phyloP scores from a whole-genome alignment of 306 rosid species.

The Citrullus mucosospermus region DNA sequence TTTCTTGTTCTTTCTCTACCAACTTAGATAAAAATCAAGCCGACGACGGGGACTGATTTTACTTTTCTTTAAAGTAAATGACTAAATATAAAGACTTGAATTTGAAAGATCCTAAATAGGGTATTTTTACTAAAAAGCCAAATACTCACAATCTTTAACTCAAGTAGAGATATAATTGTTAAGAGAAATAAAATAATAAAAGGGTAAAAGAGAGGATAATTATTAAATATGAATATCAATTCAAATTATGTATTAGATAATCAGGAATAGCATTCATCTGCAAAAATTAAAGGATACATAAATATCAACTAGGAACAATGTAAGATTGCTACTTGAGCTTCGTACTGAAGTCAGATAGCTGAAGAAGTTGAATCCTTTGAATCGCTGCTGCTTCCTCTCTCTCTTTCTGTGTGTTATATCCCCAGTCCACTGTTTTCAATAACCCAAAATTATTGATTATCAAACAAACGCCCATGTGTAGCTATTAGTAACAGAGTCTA shows the following conservation, averaged over 20 bases:
- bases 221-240: neutral
- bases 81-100: too few relatives aligned
- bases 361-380: constrained; percentile 45
- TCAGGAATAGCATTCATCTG: neutral
- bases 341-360: constrained; percentile 7
- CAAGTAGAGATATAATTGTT: neutral
- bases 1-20: too few relatives aligned
- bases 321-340: neutral
- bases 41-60: too few relatives aligned
- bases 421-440: constrained; percentile 54
- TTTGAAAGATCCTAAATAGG: too few relatives aligned
- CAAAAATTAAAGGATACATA: neutral
- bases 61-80: too few relatives aligned
- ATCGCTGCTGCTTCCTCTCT: constrained; percentile 65
- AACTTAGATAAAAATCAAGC: too few relatives aligned
- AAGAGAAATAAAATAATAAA: neutral
- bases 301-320: neutral
- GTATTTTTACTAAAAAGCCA: neutral
- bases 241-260: neutral
- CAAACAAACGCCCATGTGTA: neutral
- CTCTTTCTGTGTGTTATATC: constrained; percentile 77
- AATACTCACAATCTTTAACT: neutral
- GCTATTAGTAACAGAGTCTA: neutral
- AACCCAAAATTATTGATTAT: neutral
- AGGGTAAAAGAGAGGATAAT: neutral